Percentiles rank a stretch among this genome's conserved stretches.
These are phyloP conservation scores for Fusarium sororula DNA, from an alignment of 2,329 filamentous ascomycete genomes.

Conservation along the genomic window DNA sequence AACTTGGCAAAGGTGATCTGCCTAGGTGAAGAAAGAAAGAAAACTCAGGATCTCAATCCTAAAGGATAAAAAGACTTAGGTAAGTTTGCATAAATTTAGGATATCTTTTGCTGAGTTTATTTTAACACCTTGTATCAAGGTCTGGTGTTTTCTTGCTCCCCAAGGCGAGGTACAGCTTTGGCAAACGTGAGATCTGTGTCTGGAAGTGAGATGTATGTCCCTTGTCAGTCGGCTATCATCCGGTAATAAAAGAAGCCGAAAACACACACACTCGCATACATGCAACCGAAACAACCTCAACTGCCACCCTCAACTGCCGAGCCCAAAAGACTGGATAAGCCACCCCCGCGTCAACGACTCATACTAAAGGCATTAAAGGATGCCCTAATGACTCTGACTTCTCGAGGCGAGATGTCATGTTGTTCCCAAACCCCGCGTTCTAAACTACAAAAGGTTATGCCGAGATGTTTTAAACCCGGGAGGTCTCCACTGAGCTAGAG, in stretches of 20 bases:
- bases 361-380: neutral
- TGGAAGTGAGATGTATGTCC: neutral
- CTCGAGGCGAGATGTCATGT: conserved; percentile 1
- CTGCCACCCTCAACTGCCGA: conserved; percentile 35
- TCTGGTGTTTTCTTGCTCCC: too few relatives aligned
- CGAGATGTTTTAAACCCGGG: conserved; percentile 11
- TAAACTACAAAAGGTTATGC: conserved; percentile 19
- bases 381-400: conserved; percentile 11
- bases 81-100: rapidly evolving
- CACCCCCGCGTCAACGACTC: conserved; percentile 26
- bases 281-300: conserved; percentile 9
- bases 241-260: neutral
- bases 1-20: too few relatives aligned
- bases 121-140: too few relatives aligned
- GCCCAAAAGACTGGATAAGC: neutral
- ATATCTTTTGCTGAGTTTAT: too few relatives aligned
- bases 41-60: too few relatives aligned
- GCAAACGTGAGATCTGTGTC: neutral
- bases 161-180: neutral
- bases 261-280: neutral
- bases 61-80: too few relatives aligned
- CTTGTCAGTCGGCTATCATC: neutral
- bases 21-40: too few relatives aligned
- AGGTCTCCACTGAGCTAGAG: conserved; percentile 4
- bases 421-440: conserved; percentile 28